These are phyloP conservation scores for Scutellaria barbata DNA, from an alignment of 257 asterid genomes.

Conservation along the genomic window DNA sequence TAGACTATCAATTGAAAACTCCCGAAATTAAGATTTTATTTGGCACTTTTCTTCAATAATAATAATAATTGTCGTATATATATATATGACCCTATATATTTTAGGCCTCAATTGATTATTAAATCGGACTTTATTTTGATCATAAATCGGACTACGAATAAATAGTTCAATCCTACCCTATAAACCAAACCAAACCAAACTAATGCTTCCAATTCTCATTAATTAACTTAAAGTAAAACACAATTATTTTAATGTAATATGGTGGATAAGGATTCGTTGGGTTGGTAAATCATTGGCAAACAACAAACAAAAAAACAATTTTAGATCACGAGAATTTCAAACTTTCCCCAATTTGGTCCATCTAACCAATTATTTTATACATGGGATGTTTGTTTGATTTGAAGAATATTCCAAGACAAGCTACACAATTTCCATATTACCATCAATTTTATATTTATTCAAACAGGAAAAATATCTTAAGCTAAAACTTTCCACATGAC, in stretches of 20 bases:
- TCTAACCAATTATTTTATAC: slow-evolving; percentile 8
- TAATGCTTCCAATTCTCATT: too few species aligned
- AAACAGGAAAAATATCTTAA: not conserved
- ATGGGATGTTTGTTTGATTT: slow-evolving; percentile 13
- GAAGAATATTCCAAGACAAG: not conserved
- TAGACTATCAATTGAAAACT: too few species aligned
- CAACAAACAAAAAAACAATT: slow-evolving; percentile 28
- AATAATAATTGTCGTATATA: too few species aligned
- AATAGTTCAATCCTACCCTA: too few species aligned
- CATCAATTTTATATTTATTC: not conserved
- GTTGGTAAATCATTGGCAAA: slow-evolving; percentile 13
- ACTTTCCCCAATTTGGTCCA: not conserved
- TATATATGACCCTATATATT: too few species aligned
- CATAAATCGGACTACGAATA: too few species aligned
- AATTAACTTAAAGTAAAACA: not conserved
- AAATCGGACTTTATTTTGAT: too few species aligned
- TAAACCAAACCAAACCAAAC: too few species aligned
- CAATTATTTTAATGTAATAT: too few species aligned
- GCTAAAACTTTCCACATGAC: not conserved
- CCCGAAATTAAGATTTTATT: too few species aligned
- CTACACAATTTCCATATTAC: not conserved
- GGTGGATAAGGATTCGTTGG: slow-evolving; percentile 6
- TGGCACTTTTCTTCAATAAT: too few species aligned
- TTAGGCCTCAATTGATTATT: too few species aligned
- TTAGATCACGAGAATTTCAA: slow-evolving; percentile 22